phyloP scores from a whole-genome alignment of 176 grass and related monocot species.

The Melocanna baccifera region DNA sequence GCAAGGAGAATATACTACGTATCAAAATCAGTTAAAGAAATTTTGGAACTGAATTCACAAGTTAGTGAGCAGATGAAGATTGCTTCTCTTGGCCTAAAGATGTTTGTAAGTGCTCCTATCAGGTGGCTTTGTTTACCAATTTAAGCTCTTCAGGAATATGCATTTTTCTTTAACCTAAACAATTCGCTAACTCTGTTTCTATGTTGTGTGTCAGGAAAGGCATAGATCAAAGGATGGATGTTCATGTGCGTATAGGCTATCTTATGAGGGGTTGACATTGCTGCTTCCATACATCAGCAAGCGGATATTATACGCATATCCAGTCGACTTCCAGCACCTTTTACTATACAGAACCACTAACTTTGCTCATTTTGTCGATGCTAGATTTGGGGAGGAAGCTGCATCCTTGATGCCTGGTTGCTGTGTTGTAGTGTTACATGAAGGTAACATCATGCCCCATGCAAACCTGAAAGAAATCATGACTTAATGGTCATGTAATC shows the following conservation, averaged over 20 bases:
- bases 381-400: constrained; percentile 53
- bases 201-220: constrained; percentile 52
- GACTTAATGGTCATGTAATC: neutral
- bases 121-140: neutral
- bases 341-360: constrained; percentile 65
- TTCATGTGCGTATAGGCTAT: constrained; percentile 75
- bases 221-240: constrained; percentile 77
- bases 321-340: constrained; percentile 65
- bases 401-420: constrained; percentile 60
- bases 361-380: constrained; percentile 57
- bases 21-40: constrained; percentile 69
- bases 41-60: constrained; percentile 63
- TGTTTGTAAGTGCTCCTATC: constrained; percentile 71
- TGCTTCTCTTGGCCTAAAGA: constrained; percentile 74
- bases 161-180: constrained; percentile 3
- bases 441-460: constrained; percentile 46
- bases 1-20: constrained; percentile 86
- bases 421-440: constrained; percentile 62
- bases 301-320: constrained; percentile 58
- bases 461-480: neutral
- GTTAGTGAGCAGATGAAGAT: constrained; percentile 82
- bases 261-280: constrained; percentile 73
- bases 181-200: neutral
- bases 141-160: neutral
- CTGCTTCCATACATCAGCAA: constrained; percentile 70